Percentiles rank a stretch among this genome's conserved stretches.
These are phyloP conservation scores for Apophysomyces ossiformis DNA, from an alignment of 371 early-diverging fungal species.

Conservation along the genomic window DNA sequence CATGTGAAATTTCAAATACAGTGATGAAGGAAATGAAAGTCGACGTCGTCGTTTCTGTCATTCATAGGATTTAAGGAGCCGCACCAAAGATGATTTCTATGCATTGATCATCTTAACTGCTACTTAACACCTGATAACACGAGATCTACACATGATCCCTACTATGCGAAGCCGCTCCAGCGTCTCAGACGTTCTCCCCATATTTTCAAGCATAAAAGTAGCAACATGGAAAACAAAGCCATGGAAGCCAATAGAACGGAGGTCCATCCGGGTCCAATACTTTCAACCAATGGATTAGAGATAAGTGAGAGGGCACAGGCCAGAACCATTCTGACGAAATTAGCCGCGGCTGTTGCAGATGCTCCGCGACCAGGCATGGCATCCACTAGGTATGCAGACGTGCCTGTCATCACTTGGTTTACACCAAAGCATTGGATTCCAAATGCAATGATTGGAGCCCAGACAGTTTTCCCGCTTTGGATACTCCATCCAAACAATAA, in stretches of 20 bases:
- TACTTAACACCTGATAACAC: neutral
- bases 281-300: constrained; percentile 19
- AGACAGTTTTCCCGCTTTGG: constrained; percentile 37
- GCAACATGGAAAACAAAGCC: constrained; percentile 11
- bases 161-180: constrained; percentile 13
- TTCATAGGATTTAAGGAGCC: no score
- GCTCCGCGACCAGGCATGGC: constrained; percentile 49
- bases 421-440: constrained; percentile 53
- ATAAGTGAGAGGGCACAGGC: constrained; percentile 36
- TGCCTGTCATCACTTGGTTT: constrained; percentile 40
- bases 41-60: no score
- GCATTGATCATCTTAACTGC: no score
- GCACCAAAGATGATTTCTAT: no score
- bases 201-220: constrained; percentile 17
- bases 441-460: constrained; percentile 48
- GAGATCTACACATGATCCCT: neutral
- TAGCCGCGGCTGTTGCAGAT: constrained; percentile 39
- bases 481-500: constrained; percentile 55
- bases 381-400: constrained; percentile 44
- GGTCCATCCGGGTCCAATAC: constrained; percentile 25
- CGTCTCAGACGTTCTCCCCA: constrained; percentile 20
- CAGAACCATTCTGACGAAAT: constrained; percentile 37
- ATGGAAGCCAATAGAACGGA: constrained; percentile 19
- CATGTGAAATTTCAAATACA: no score
- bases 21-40: no score